These are phyloP conservation scores for Pleurozium schreberi DNA, from an alignment of 225 moss, liverwort and hornwort genomes.

Conservation along the genomic window DNA sequence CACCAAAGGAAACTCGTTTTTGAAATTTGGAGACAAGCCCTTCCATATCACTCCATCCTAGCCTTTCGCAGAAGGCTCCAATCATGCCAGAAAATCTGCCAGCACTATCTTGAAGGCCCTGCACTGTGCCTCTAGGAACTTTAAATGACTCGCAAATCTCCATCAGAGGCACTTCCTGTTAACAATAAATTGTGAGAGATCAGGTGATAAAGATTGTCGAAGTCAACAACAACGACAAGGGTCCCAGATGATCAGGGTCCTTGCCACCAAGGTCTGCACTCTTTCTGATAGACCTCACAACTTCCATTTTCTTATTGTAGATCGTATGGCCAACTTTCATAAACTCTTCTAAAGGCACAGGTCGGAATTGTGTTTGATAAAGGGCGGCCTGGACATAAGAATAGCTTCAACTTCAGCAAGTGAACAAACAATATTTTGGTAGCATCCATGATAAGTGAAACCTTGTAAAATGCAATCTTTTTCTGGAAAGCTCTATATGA, in stretches of 20 bases:
- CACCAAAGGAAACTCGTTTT: slow-evolving; percentile 87
- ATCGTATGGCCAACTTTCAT: slow-evolving; percentile 68
- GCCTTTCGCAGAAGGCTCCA: slow-evolving; percentile 84
- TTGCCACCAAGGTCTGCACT: slow-evolving; percentile 85
- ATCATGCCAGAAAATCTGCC: slow-evolving; percentile 97
- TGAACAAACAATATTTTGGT: background rate
- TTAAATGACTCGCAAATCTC: slow-evolving; percentile 79
- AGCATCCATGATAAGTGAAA: background rate
- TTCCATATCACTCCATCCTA: slow-evolving; percentile 94
- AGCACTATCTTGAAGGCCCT: slow-evolving; percentile 89
- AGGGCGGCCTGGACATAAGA: slow-evolving; percentile 58
- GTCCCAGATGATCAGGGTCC: slow-evolving; percentile 63
- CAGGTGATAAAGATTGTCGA: background rate
- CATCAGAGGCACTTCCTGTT: slow-evolving; percentile 81
- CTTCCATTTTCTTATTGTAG: slow-evolving; percentile 77
- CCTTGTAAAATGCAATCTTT: background rate
- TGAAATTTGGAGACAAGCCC: slow-evolving; percentile 91
- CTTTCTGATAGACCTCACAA: slow-evolving; percentile 59
- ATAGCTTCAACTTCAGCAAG: slow-evolving; percentile 2
- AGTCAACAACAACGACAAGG: background rate
- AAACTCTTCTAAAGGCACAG: slow-evolving; percentile 86
- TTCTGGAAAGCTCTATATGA: background rate
- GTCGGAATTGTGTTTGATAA: slow-evolving; percentile 83
- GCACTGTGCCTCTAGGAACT: slow-evolving; percentile 92
- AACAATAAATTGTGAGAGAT: background rate